Conservation (phyloP, 352 stramenopile genomes). For the Globisporangium orthogonon region DNA sequence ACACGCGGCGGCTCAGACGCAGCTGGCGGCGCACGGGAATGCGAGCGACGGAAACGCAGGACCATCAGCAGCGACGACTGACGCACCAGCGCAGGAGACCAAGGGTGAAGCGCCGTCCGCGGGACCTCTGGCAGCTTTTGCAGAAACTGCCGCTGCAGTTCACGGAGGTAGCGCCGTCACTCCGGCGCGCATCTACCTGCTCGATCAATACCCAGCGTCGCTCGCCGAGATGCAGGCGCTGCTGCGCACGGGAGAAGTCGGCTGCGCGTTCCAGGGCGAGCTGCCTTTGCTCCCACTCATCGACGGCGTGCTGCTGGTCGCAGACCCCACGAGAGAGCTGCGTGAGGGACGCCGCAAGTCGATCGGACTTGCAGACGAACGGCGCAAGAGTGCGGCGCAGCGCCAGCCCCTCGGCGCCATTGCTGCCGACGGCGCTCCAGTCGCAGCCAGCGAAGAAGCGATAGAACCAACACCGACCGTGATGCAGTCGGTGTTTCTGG, state of each 20-base stretch:
- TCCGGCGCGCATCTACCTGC: conserved; percentile 42
- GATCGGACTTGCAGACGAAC: conserved; percentile 3
- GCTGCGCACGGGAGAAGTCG: conserved; percentile 32
- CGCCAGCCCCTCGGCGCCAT: conserved; percentile 1
- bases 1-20: not conserved
- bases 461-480: conserved; percentile 1
- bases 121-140: conserved; percentile 1
- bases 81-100: not conserved
- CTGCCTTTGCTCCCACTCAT: conserved; percentile 47
- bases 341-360: conserved; percentile 21
- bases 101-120: too few species aligned
- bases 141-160: not conserved
- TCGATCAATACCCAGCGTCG: conserved; percentile 52
- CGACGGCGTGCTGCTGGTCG: conserved; percentile 47
- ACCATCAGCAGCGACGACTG: not conserved
- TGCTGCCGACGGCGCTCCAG: not conserved
- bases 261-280: conserved; percentile 1
- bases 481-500: conserved; percentile 29
- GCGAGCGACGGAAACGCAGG: not conserved
- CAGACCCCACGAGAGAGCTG: conserved; percentile 22
- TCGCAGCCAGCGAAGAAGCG: not conserved
- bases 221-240: conserved; percentile 40
- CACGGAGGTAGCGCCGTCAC: not conserved
- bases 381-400: conserved; percentile 23
- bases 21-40: not conserved